Percentiles rank a stretch among this genome's conserved stretches.
Conservation (phyloP, 345 rosid species). For the Moringa oleifera region DNA sequence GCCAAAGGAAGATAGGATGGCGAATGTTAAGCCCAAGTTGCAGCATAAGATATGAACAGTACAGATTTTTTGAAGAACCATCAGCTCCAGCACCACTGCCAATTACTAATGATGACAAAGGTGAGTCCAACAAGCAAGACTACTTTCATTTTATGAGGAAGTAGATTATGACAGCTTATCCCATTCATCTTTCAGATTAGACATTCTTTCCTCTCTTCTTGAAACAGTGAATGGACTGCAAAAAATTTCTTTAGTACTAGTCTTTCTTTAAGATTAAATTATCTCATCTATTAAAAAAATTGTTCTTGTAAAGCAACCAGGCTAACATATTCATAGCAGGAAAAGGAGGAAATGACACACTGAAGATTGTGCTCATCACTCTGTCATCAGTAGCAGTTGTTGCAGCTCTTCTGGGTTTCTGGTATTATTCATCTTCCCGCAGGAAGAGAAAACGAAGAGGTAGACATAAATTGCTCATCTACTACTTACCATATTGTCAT, state of each 20-base stretch:
- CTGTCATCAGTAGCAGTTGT: slow-evolving; percentile 11
- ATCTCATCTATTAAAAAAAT: no score
- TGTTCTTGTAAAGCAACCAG: no score
- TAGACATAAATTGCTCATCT: background rate
- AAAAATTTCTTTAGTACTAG: no score
- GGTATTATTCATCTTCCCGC: slow-evolving; percentile 18
- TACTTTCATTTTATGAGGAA: no score
- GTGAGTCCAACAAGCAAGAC: slow-evolving; percentile 19
- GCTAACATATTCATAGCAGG: slow-evolving; percentile 2
- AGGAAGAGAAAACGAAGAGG: slow-evolving; percentile 27
- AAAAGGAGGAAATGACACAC: slow-evolving; percentile 17
- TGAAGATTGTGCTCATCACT: slow-evolving; percentile 17
- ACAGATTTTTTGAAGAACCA: slow-evolving; percentile 7
- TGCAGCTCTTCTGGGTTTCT: slow-evolving; percentile 20
- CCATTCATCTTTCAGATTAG: background rate
- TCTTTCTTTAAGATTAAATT: background rate
- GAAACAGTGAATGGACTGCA: no score
- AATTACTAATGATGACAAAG: slow-evolving; percentile 1
- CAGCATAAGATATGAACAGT: slow-evolving; percentile 24
- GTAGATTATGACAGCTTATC: no score
- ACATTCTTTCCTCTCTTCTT: no score
- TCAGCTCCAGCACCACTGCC: slow-evolving; percentile 7
- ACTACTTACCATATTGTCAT: background rate
- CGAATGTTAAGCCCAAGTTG: slow-evolving; percentile 30
- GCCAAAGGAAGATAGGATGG: slow-evolving; percentile 26